Base-by-base conservation (phyloP, 345 rosid genomes). In the Gossypium ekmanianum region DNA sequence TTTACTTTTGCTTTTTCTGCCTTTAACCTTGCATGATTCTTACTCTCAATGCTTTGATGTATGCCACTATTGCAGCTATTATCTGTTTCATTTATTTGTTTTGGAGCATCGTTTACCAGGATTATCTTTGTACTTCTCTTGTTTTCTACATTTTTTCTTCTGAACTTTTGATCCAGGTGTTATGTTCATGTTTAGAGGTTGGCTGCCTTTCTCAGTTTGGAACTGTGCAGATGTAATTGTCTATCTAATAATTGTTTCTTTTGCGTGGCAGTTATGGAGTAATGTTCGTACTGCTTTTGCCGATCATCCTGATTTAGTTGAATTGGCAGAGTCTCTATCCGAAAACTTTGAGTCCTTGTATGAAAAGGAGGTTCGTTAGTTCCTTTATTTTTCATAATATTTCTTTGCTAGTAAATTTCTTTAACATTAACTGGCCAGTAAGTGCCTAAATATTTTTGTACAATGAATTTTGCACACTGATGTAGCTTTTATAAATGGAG, bases 191-290 rank as follows among this genome's bases (percentile, higher is more conserved):
- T 47, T 48, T 58, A 51, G 79, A 67, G 55, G 57, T 81, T 74
- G 57, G 65, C 75, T 29, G 17, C 61, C 62, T 39, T 59, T 74
- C 8, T 48, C 62, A 11, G 20, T 45, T 7, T 65, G 14, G 56
- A 14, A 43, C 26, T 9, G 12, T 48, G 20, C 57, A 7, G 72
- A 14, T 17, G 63, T 68, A 47, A 74, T 61, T 41, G 13, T 71
- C 57, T 56, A 27, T 77, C 41, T 79, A 64, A 80, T 81, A 68
- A 83, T 34, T 69, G 20, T 72, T 82, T n/a, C 61, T 80, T 86
- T 81, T 41, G 51, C 69, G 55, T 83, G 81, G 84, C 96, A 95
- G 99, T 79, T 95, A 57, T 93, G 99, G 98, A 84, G 85, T 79
- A 81, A 88, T 76, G 84, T 95, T 52, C 89, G 73, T 59, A 61